These are phyloP conservation scores for Elsinoe ampelina DNA, from an alignment of 2,329 filamentous ascomycete species.

Conservation along the genomic window DNA sequence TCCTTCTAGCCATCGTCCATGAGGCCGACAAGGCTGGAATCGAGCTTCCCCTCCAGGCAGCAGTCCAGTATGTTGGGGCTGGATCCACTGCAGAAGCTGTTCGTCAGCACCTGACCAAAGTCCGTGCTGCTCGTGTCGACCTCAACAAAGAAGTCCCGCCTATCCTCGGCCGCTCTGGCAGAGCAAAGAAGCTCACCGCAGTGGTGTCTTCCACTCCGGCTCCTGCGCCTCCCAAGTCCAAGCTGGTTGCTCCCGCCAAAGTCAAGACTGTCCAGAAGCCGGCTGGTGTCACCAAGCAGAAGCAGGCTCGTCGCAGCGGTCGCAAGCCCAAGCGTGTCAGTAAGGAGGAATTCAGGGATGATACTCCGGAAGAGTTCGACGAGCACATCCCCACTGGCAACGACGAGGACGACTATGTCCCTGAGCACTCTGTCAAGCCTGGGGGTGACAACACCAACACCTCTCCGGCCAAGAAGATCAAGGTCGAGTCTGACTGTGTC, in stretches of 20 bases:
- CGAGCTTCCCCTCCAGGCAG: slow-evolving; percentile 20
- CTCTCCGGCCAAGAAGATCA: not conserved
- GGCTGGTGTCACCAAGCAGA: not conserved
- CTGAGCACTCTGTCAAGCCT: not conserved
- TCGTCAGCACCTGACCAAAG: slow-evolving; percentile 23
- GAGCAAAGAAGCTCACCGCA: slow-evolving; percentile 6
- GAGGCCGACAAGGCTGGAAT: slow-evolving; percentile 17
- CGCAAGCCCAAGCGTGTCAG: slow-evolving; percentile 3
- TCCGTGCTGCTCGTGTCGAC: slow-evolving; percentile 18
- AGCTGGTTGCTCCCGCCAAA: not conserved
- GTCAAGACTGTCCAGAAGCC: not conserved
- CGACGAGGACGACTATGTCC: not conserved
- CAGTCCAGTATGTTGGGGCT: slow-evolving; percentile 17
- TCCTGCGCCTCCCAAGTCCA: not conserved
- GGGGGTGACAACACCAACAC: not conserved
- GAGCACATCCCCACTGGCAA: not conserved
- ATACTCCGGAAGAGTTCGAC: not conserved
- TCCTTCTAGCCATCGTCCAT: slow-evolving; percentile 21
- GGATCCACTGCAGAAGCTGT: slow-evolving; percentile 20
- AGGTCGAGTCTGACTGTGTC: not conserved
- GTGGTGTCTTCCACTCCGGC: not conserved
- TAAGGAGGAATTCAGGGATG: not conserved
- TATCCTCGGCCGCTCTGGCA: slow-evolving; percentile 1
- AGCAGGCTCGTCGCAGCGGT: not conserved
- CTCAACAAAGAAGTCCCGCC: slow-evolving; percentile 19